A percentile compares a stretch with the other conserved stretches of the same genome.
Conservation (phyloP, 306 rosid genomes). For the Trifolium pratense region DNA sequence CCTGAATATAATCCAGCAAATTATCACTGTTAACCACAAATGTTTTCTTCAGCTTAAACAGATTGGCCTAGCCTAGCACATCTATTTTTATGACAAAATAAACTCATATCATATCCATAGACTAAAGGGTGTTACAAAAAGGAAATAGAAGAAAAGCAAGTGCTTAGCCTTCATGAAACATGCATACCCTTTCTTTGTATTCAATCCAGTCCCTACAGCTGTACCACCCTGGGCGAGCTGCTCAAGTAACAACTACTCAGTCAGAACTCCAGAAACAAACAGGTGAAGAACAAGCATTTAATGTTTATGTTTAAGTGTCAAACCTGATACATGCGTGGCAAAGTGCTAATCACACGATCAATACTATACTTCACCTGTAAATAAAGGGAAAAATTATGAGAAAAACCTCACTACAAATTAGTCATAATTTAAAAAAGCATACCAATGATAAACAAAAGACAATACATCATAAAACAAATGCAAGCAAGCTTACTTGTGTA, state of each 20-base stretch:
- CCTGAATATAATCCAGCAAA: conserved; percentile 52
- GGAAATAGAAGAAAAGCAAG: conserved; percentile 28
- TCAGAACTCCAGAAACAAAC: conserved; percentile 39
- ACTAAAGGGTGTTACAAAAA: not conserved
- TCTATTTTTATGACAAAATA: conserved; percentile 18
- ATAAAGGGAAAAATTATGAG: conserved; percentile 46
- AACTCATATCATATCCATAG: conserved; percentile 18
- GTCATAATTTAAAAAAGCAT: conserved; percentile 26
- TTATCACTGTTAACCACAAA: conserved; percentile 20
- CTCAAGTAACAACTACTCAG: conserved; percentile 46
- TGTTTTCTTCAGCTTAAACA: conserved; percentile 26
- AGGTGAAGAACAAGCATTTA: conserved; percentile 26
- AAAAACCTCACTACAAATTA: conserved; percentile 23
- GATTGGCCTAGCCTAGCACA: not conserved
- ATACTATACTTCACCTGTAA: conserved; percentile 88
- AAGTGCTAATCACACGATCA: conserved; percentile 74
- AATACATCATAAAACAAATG: conserved; percentile 18
- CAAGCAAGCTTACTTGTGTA: conserved; percentile 75
- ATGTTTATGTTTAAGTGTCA: conserved; percentile 15
- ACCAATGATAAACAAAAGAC: conserved; percentile 12
- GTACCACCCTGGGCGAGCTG: conserved; percentile 99
- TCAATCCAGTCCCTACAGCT: conserved; percentile 99
- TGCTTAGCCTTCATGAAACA: conserved; percentile 33
- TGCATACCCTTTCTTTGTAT: conserved; percentile 95
- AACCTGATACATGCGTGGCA: conserved; percentile 94